Conservation (phyloP, 495 filamentous ascomycete genomes). For the Penicillium canariense region DNA sequence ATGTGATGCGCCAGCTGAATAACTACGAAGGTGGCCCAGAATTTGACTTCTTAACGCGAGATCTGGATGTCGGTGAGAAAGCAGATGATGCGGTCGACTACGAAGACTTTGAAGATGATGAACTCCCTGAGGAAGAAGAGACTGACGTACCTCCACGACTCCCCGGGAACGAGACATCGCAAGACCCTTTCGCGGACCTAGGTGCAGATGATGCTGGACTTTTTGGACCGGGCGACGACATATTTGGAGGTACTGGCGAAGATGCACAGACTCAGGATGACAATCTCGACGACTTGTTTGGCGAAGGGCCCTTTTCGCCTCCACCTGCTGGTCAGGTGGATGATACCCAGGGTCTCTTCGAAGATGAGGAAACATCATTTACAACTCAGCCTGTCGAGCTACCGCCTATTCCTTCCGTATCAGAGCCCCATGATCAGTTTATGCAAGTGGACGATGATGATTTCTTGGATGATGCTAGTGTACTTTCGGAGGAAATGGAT, state of each 20-base stretch:
- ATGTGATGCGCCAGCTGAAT: constrained; percentile 51
- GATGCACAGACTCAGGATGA: constrained; percentile 30
- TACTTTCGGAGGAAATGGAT: constrained; percentile 44
- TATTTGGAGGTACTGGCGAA: constrained; percentile 43
- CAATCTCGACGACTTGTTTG: constrained; percentile 55
- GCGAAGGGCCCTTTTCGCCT: constrained; percentile 44
- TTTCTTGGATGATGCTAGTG: constrained; percentile 29
- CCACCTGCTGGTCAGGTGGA: constrained; percentile 41
- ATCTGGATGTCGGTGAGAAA: constrained; percentile 65
- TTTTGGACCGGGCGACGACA: constrained; percentile 38
- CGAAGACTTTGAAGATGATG: constrained; percentile 77
- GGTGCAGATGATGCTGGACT: constrained; percentile 53
- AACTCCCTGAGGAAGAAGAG: constrained; percentile 66
- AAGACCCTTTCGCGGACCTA: constrained; percentile 25
- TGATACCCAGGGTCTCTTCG: constrained; percentile 40
- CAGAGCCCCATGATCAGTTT: constrained; percentile 30
- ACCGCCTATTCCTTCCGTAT: constrained; percentile 21
- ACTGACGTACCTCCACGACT: constrained; percentile 11
- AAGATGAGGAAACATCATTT: constrained; percentile 34
- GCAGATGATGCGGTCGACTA: constrained; percentile 82
- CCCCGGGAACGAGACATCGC: constrained; percentile 13
- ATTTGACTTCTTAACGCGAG: constrained; percentile 46
- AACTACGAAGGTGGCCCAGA: constrained; percentile 36
- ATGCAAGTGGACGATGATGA: constrained; percentile 39
- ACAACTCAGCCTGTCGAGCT: constrained; percentile 24